phyloP scores from a whole-genome alignment of 2,329 filamentous ascomycete genomes.

The Gyromitra esculenta region DNA sequence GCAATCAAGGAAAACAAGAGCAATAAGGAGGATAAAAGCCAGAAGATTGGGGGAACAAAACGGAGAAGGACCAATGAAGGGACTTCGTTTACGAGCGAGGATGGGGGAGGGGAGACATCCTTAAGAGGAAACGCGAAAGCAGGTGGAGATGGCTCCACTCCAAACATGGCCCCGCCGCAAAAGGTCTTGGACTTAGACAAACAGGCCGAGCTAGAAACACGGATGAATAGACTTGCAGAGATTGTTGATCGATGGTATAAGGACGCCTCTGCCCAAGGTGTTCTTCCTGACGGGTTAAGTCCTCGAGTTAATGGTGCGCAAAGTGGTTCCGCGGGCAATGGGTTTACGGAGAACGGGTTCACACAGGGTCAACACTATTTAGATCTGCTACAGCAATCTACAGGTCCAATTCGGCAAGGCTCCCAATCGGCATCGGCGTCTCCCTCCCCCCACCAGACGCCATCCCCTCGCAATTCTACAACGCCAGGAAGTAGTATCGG shows the following conservation, averaged over 20 bases:
- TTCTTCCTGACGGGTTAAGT: constrained; percentile 3
- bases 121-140: not conserved
- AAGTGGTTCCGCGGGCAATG: not conserved
- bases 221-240: constrained; percentile 56
- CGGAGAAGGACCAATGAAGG: constrained; percentile 27
- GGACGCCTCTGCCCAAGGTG: constrained; percentile 54
- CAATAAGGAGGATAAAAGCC: constrained; percentile 37
- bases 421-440: constrained; percentile 18
- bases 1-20: constrained; percentile 48
- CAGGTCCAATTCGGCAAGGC: constrained; percentile 12
- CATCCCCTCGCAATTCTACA: constrained; percentile 23
- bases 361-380: constrained; percentile 32
- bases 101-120: not conserved
- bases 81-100: constrained; percentile 1
- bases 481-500: constrained; percentile 45
- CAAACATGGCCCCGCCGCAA: constrained; percentile 6
- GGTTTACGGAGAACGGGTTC: constrained; percentile 28
- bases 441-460: constrained; percentile 26
- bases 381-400: constrained; percentile 30
- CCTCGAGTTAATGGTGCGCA: not conserved
- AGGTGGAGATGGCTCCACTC: not conserved
- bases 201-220: constrained; percentile 54
- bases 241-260: constrained; percentile 57
- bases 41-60: constrained; percentile 22
- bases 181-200: constrained; percentile 9